Evolutionary conservation across 176 grass and related monocot species (phyloP).

Genomic region (Bolboschoenus planiculmis): DNA sequence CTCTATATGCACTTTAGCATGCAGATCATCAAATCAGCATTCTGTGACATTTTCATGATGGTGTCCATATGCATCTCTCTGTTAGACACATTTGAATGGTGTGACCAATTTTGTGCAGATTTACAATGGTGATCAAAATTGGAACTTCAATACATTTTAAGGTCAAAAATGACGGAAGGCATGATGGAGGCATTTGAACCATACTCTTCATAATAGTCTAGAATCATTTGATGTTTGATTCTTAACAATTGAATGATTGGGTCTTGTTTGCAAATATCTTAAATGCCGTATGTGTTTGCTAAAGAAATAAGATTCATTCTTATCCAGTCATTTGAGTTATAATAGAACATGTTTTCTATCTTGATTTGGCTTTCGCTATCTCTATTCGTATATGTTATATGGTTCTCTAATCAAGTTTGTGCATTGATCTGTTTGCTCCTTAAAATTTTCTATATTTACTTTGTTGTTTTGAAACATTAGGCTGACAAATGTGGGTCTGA

Average conservation of each 20-base stretch:
- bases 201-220: background rate
- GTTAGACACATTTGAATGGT: background rate
- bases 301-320: background rate
- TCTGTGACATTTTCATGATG: background rate
- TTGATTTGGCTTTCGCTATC: background rate
- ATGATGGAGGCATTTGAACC: background rate
- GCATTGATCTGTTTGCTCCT: background rate
- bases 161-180: background rate
- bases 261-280: background rate
- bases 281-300: background rate
- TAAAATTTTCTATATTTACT: background rate
- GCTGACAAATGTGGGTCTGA: conserved; percentile 23
- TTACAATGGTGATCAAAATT: background rate
- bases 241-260: background rate
- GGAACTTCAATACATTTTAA: background rate
- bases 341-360: background rate
- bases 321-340: background rate
- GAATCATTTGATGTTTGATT: background rate
- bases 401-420: background rate
- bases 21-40: background rate
- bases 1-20: background rate
- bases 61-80: too few species aligned
- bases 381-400: background rate
- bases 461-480: background rate
- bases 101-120: background rate